phyloP scores from a whole-genome alignment of 192 early-diverging fungal species.

The Neocallimastix lanati region DNA sequence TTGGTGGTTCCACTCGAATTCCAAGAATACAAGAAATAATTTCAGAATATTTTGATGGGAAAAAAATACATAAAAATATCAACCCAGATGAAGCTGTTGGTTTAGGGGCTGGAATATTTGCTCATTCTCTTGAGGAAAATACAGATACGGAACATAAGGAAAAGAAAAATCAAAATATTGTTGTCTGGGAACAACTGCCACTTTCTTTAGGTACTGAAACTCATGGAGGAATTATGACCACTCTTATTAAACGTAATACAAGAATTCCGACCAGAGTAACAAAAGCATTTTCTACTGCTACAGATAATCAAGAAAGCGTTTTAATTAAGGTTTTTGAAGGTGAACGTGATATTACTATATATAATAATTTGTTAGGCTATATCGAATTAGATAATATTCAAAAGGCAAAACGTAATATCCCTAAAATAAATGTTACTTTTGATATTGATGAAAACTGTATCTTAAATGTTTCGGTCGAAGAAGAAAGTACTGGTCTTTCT shows the following conservation, averaged over 20 bases:
- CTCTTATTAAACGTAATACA: no score
- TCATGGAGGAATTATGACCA: no score
- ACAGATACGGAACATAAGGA: no score
- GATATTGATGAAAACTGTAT: constrained; percentile 74
- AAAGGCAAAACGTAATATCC: constrained; percentile 33
- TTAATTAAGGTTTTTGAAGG: no score
- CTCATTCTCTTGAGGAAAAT: no score
- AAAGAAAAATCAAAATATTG: neutral
- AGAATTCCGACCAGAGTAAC: no score
- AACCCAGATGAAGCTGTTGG: constrained; percentile 93
- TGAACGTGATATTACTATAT: no score
- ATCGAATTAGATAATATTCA: neutral
- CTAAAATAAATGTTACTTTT: constrained; percentile 64
- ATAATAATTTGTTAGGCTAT: no score
- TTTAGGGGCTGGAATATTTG: constrained; percentile 80
- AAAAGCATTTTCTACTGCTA: no score
- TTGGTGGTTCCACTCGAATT: constrained; percentile 9
- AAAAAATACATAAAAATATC: constrained; percentile 66
- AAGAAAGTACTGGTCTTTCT: constrained; percentile 77
- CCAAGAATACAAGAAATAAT: constrained; percentile 6
- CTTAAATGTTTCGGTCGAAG: constrained; percentile 72
- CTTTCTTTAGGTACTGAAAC: no score
- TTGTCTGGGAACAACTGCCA: no score
- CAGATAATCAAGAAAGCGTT: no score
- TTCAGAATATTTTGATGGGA: constrained; percentile 49